Percentiles rank a stretch among this genome's conserved stretches.
Evolutionary conservation across 148 eudicot species (phyloP).

Genomic region (Rhododendron kiyosumense): DNA sequence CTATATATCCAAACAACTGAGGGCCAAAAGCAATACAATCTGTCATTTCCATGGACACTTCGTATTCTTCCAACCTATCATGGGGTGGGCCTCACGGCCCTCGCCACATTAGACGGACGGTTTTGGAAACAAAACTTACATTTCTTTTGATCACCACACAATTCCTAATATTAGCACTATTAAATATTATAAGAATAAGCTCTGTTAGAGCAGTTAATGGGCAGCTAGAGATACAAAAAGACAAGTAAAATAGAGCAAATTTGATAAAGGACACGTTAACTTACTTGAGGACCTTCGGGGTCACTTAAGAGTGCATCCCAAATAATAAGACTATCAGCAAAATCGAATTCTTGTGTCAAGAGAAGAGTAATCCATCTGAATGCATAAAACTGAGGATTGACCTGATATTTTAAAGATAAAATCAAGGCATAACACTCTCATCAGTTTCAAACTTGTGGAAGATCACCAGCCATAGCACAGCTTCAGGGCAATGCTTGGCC

Average conservation of each 20-base stretch:
- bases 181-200: neutral
- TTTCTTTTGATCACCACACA: neutral
- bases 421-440: neutral
- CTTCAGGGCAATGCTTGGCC: neutral
- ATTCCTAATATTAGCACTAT: neutral
- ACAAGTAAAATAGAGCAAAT: neutral
- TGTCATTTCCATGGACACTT: neutral
- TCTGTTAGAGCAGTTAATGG: neutral
- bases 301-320: conserved; percentile 98
- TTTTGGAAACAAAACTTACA: neutral
- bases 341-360: conserved; percentile 87
- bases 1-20: neutral
- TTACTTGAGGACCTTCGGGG: conserved; percentile 98
- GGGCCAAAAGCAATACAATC: neutral
- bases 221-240: neutral
- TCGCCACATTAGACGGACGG: neutral
- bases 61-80: neutral
- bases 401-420: conserved; percentile 40
- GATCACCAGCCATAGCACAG: neutral
- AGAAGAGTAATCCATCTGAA: conserved; percentile 99
- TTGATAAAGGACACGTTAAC: conserved; percentile 7
- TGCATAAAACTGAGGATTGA: conserved; percentile 98
- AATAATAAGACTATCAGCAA: conserved; percentile 75
- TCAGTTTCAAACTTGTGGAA: neutral
- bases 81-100: neutral